Base-by-base conservation (phyloP, 305 asterid species). In the Fraxinus ornus region DNA sequence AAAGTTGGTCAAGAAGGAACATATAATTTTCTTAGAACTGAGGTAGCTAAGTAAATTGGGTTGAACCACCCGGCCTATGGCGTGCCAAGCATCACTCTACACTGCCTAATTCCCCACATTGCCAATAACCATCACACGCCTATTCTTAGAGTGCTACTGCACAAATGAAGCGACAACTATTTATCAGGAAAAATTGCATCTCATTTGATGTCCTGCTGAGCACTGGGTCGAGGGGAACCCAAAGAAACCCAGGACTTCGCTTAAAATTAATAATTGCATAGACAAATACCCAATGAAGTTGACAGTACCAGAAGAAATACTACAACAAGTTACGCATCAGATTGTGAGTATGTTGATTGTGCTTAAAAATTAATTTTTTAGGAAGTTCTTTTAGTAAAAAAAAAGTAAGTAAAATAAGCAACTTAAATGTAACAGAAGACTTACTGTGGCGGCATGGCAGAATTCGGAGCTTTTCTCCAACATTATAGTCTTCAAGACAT, bases 371-470 rank as follows among this genome's bases (percentile, higher is more conserved):
- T 12, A 71, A 15, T 32, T 5, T 32, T 68, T 19, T 71, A 15
- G 44, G 19, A 30, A 9, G 21, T 13, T 15, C 19, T 30, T 32
- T 71, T 30, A 32, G 44, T 5, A 30, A 30, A 30, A 30, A 26
- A 2, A 15, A 17, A 1, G 30, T 12, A 71, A 71, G 72, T 10
- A 35, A 81, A 15, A 17, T 60, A 36, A 22, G 76, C 41, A 30
- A 21, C 66, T 33, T 37, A 47, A 83, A 79, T 28, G 66, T 55
- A 55, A 55, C 66, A 81, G 82, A 83, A 60, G 76, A 89, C 97
- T 93, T 90, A 94, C 99, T 96, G 83, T 94, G 99, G 80, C 81
- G 81, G 87, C 99, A 96, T 7, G 99, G 99, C 44, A 97, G 93
- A 86, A 97, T 85, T 85, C 98, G 88, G 77, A 97, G 93, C 88